Evolutionary conservation across 306 rosid genomes (phyloP).

Genomic region (Cucurbita pepo): DNA sequence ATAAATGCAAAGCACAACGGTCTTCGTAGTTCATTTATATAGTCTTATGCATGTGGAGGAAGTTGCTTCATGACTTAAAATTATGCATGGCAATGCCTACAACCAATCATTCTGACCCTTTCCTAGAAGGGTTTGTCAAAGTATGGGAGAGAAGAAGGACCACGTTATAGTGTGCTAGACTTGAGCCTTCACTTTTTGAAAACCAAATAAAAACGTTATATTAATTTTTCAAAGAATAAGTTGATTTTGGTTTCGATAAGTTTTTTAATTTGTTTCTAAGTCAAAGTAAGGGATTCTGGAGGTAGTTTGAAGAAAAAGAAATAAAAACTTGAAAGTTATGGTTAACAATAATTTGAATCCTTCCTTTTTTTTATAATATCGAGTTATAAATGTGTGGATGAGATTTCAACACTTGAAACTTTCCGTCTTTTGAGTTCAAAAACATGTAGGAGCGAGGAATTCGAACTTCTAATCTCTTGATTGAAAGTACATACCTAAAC

Average conservation of each 20-base stretch:
- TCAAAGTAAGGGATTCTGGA: background rate
- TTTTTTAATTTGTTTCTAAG: background rate
- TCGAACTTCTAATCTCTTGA: too few species aligned
- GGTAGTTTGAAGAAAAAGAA: background rate
- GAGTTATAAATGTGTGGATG: background rate
- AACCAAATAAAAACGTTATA: background rate
- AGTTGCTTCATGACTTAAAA: background rate
- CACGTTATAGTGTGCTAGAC: background rate
- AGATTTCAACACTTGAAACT: background rate
- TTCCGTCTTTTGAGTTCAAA: background rate
- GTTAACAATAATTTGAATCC: background rate
- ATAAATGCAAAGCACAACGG: background rate
- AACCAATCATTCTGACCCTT: slow-evolving; percentile 1
- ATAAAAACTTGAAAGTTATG: background rate
- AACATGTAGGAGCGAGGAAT: too few species aligned
- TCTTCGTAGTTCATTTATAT: background rate
- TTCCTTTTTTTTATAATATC: background rate
- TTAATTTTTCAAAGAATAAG: background rate
- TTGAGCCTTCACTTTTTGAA: background rate
- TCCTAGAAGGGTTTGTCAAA: background rate
- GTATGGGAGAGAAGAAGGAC: background rate
- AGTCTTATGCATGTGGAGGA: background rate
- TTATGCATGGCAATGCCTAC: background rate
- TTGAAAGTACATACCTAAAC: too few species aligned
- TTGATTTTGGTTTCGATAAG: background rate